These are phyloP conservation scores for Mortierella polycephala DNA, from an alignment of 371 early-diverging fungal genomes.

Conservation along the genomic window DNA sequence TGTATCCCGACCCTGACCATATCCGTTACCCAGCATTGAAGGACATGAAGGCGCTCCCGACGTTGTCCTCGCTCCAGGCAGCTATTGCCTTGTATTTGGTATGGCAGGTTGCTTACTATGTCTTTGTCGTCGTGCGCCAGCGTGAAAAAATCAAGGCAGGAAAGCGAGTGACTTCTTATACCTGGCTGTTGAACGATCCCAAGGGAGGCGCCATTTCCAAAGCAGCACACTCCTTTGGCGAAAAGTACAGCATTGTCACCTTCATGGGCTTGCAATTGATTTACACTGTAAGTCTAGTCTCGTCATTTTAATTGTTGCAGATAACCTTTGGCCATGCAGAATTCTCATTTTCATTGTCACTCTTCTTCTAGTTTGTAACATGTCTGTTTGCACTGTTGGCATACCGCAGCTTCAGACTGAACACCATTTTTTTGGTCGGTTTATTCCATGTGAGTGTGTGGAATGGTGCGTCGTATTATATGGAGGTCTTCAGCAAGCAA, in stretches of 20 bases:
- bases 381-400: constrained; percentile 44
- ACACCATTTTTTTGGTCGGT: constrained; percentile 65
- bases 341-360: neutral
- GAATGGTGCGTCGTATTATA: constrained; percentile 80
- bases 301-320: constrained; percentile 41
- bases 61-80: constrained; percentile 56
- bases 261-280: constrained; percentile 75
- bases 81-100: constrained; percentile 68
- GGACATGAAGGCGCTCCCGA: constrained; percentile 42
- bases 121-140: constrained; percentile 69
- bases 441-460: constrained; percentile 72
- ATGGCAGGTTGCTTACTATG: constrained; percentile 77
- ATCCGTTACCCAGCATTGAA: constrained; percentile 59
- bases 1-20: constrained; percentile 59
- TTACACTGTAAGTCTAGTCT: constrained; percentile 60
- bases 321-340: constrained; percentile 45
- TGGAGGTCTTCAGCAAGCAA: constrained; percentile 75
- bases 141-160: constrained; percentile 74
- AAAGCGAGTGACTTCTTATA: constrained; percentile 71
- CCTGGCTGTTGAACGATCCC: constrained; percentile 71
- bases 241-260: constrained; percentile 65
- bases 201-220: constrained; percentile 63
- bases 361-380: constrained; percentile 36
- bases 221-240: constrained; percentile 62
- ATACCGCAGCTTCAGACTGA: constrained; percentile 63